These are phyloP conservation scores for Ogataea corticis DNA, from an alignment of 805 yeast genomes.

Conservation along the genomic window DNA sequence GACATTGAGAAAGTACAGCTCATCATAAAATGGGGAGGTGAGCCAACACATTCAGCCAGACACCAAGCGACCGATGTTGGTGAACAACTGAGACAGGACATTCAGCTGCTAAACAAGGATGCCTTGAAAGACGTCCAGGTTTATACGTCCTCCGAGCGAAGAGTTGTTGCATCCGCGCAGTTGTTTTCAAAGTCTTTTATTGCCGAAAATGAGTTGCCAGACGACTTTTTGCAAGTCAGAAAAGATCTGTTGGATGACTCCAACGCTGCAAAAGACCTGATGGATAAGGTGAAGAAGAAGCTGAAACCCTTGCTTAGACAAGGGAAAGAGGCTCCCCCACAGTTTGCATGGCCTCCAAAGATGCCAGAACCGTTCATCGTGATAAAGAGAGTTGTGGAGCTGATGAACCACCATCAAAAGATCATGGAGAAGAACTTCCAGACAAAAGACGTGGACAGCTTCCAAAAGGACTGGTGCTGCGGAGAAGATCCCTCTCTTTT, in stretches of 20 bases:
- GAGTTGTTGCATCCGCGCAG: conserved; percentile 92
- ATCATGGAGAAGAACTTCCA: conserved; percentile 81
- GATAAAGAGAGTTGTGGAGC: conserved; percentile 88
- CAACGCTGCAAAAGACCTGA: conserved; percentile 95
- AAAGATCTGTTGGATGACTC: conserved; percentile 94
- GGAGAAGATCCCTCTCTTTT: conserved; percentile 90
- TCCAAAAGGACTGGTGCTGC: conserved; percentile 92
- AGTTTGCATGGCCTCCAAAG: conserved; percentile 97
- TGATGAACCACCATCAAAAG: conserved; percentile 87
- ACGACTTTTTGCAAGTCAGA: conserved; percentile 75
- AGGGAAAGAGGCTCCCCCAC: conserved; percentile 96
- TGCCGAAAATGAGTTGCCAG: conserved; percentile 69
- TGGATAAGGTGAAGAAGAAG: conserved; percentile 97
- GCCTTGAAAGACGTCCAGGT: conserved; percentile 84
- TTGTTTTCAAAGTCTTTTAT: conserved; percentile 75
- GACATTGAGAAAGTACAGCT: conserved; percentile 94
- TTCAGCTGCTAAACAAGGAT: conserved; percentile 78
- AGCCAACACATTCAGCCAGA: conserved; percentile 96
- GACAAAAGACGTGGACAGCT: conserved; percentile 59
- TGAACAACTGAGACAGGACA: conserved; percentile 91
- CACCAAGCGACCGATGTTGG: conserved; percentile 95
- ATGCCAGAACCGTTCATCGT: conserved; percentile 98
- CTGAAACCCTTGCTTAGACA: conserved; percentile 90
- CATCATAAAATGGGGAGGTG: conserved; percentile 99
- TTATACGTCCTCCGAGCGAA: conserved; percentile 89